Evolutionary conservation across 2,329 filamentous ascomycete genomes (phyloP), one percentile per base, ranked within the genome.

Genomic region (Penicillium brasilianum): DNA sequence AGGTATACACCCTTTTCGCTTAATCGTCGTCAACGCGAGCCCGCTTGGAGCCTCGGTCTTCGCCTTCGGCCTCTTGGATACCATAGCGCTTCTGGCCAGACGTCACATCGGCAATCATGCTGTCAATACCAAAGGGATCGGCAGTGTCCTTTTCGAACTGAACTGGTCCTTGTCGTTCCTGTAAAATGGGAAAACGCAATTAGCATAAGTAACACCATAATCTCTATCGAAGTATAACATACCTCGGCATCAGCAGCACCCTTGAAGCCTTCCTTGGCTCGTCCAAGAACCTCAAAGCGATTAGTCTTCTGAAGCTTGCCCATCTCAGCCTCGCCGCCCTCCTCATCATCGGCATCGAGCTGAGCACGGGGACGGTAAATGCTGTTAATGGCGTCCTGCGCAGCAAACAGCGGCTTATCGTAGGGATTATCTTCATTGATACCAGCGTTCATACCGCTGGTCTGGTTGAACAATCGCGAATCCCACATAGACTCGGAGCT

Each of bases 361-460:
- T 84, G 83, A 25, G 90, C 87, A 22, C 86, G 86, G 1, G 94
- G 92, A 36, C 93, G 86, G 78, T 99, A 99, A 68, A 99, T 98
- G 76, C 89, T 94, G 80, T 87, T 95, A 71, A 97, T 92, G 9
- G 92, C 94, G 74, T 98, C 94, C 75, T 97, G 93, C 14, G 95
- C 94, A 0, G 93, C 93, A 75, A 99, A 99, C 8, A 99, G 82
- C 20, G 95, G 95, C 79, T 98, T 98, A 77, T 98, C 95, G 80
- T 98, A 99, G 0, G 89, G 88, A 73, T 99, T 95, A 76, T 99
- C 95, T 77, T 99, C 95, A 77, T 99, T 99, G 84, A 97, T 93
- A 0, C 94, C 95, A 55, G 88, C 86, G 69, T 93, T 90, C 74
- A 99, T 96, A 0, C 95, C 95, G 69, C 90, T 93, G 6, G 88